A percentile compares a stretch with the other conserved stretches of the same genome.
These are phyloP conservation scores for Peronospora belbahrii DNA, from an alignment of 352 stramenopile species.

Conservation along the genomic window DNA sequence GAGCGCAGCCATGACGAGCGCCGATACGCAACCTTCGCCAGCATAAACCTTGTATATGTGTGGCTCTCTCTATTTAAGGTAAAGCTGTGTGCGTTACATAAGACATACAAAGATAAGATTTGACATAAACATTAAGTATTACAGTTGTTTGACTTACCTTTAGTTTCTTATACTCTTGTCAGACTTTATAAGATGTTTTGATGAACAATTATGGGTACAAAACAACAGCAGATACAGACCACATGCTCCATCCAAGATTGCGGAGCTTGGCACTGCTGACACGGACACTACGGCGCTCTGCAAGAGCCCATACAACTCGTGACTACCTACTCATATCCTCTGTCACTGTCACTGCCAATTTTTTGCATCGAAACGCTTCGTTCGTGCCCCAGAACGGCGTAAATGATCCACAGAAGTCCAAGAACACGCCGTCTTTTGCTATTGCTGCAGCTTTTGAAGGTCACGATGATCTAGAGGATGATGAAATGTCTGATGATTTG, in stretches of 20 bases:
- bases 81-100: too few relatives aligned
- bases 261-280: constrained; percentile 13
- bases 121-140: too few relatives aligned
- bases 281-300: constrained; percentile 11
- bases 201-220: background rate
- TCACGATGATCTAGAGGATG: constrained; percentile 36
- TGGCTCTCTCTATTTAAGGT: too few relatives aligned
- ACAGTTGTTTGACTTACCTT: too few relatives aligned
- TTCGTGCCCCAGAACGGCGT: constrained; percentile 3
- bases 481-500: constrained; percentile 11
- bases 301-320: background rate
- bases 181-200: too few relatives aligned
- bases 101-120: too few relatives aligned
- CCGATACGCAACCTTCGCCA: constrained; percentile 20
- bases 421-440: constrained; percentile 35
- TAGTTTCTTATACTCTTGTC: too few relatives aligned
- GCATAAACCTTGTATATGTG: too few relatives aligned
- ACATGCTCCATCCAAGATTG: constrained; percentile 14
- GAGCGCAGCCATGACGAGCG: constrained; percentile 22
- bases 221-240: background rate
- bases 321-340: background rate
- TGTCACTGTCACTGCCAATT: background rate
- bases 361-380: constrained; percentile 9
- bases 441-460: constrained; percentile 52
- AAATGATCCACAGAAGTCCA: constrained; percentile 1